These are phyloP conservation scores for Microbotryum saponariae DNA, from an alignment of 1,284 basidiomycete genomes.

Conservation along the genomic window DNA sequence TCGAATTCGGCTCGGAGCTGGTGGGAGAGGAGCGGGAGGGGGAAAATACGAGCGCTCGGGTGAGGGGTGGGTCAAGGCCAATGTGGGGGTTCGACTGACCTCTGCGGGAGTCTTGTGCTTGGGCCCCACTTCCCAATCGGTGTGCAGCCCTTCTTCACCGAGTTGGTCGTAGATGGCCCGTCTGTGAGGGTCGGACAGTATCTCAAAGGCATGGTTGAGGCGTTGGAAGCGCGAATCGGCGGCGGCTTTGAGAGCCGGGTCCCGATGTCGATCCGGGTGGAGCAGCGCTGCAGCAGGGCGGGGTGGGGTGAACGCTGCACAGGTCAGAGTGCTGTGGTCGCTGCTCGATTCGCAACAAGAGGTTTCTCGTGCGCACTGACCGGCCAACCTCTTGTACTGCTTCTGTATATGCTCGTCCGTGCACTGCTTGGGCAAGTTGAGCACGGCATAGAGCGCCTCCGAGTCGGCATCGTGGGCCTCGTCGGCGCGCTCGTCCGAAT, in stretches of 20 bases:
- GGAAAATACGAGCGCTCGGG: neutral
- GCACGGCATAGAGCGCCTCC: slow-evolving; percentile 27
- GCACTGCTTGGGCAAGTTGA: slow-evolving; percentile 31
- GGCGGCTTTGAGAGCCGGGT: slow-evolving; percentile 51
- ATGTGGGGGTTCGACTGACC: slow-evolving; percentile 43
- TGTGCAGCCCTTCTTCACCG: slow-evolving; percentile 54
- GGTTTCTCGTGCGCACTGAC: neutral
- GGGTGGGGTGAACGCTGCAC: neutral
- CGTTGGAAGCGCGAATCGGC: slow-evolving; percentile 62
- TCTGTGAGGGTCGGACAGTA: slow-evolving; percentile 64
- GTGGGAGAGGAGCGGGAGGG: slow-evolving; percentile 14
- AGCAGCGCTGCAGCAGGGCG: slow-evolving; percentile 50
- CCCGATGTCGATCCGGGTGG: slow-evolving; percentile 74
- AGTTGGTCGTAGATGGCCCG: slow-evolving; percentile 69
- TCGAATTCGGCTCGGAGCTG: slow-evolving; percentile 49
- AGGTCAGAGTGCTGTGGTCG: neutral
- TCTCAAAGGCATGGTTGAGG: slow-evolving; percentile 54
- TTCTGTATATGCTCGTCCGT: slow-evolving; percentile 27
- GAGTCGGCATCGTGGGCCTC: slow-evolving; percentile 7
- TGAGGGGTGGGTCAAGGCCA: neutral
- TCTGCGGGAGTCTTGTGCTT: slow-evolving; percentile 50
- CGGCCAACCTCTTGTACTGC: slow-evolving; percentile 29
- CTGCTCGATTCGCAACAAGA: too few relatives aligned
- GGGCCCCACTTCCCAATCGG: slow-evolving; percentile 46
- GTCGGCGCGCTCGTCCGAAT: neutral